phyloP scores from a whole-genome alignment of 2,329 filamentous ascomycete species.

The Capronia americana region DNA sequence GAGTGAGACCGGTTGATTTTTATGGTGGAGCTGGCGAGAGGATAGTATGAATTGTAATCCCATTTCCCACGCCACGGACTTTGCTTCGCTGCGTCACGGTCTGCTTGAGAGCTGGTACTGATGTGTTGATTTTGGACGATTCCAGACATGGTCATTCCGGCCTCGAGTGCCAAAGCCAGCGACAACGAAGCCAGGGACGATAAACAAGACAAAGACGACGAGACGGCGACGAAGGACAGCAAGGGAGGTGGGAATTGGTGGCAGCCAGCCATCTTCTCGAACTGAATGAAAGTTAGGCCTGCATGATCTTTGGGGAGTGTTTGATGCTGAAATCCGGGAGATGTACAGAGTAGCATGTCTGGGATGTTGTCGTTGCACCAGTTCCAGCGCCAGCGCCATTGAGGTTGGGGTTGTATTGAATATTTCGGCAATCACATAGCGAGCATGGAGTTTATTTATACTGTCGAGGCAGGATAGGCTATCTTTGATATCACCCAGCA shows the following conservation, averaged over 20 bases:
- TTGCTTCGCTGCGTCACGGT: background rate
- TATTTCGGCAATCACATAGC: too few species aligned
- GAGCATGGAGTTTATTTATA: too few species aligned
- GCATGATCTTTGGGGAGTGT: too few species aligned
- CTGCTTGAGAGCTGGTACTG: slow-evolving; percentile 14
- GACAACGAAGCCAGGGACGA: background rate
- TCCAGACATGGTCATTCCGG: slow-evolving; percentile 15
- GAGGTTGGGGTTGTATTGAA: too few species aligned
- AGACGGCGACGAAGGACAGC: slow-evolving; percentile 14
- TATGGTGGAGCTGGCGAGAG: slow-evolving; percentile 7
- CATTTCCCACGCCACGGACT: background rate
- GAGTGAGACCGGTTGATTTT: slow-evolving; percentile 21
- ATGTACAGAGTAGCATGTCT: too few species aligned
- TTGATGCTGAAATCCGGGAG: too few species aligned
- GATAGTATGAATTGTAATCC: slow-evolving; percentile 5
- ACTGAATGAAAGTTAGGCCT: background rate
- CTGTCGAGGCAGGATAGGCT: too few species aligned
- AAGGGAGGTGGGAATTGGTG: slow-evolving; percentile 36
- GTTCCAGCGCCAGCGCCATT: too few species aligned
- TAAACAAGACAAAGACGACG: slow-evolving; percentile 12
- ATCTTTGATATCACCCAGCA: too few species aligned
- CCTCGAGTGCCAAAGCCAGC: background rate
- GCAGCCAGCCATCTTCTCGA: slow-evolving; percentile 37
- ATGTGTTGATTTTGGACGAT: slow-evolving; percentile 7
- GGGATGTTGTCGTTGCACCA: too few species aligned